A percentile compares a stretch with the other conserved stretches of the same genome.
phyloP scores from a whole-genome alignment of 495 filamentous ascomycete genomes.

The Penicillium manginii region DNA sequence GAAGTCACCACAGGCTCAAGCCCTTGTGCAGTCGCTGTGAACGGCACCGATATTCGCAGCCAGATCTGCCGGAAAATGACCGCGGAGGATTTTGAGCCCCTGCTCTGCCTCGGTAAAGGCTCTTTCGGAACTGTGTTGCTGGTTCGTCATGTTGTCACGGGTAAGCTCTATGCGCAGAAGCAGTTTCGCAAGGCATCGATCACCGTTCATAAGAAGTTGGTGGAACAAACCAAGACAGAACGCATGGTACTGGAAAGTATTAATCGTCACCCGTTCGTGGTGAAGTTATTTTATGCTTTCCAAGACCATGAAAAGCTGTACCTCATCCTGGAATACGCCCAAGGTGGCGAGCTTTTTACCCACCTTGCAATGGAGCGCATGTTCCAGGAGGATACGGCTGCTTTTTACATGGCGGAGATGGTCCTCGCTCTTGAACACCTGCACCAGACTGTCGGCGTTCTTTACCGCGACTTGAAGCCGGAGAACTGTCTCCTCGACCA shows the following conservation, averaged over 20 bases:
- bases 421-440: slow-evolving; percentile 91
- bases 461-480: slow-evolving; percentile 96
- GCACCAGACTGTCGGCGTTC: slow-evolving; percentile 86
- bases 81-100: slow-evolving; percentile 82
- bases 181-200: slow-evolving; percentile 96
- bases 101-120: slow-evolving; percentile 97
- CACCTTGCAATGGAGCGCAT: slow-evolving; percentile 88
- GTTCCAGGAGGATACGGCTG: slow-evolving; percentile 84
- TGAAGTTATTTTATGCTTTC: slow-evolving; percentile 97
- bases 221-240: slow-evolving; percentile 97
- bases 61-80: slow-evolving; percentile 79
- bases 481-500: slow-evolving; percentile 95
- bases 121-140: slow-evolving; percentile 92
- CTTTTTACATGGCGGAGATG: slow-evolving; percentile 99
- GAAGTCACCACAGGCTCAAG: slow-evolving; percentile 33
- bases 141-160: slow-evolving; percentile 84
- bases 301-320: slow-evolving; percentile 98
- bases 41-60: slow-evolving; percentile 36
- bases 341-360: slow-evolving; percentile 92
- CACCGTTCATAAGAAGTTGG: slow-evolving; percentile 85
- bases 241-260: slow-evolving; percentile 91
- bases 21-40: slow-evolving; percentile 10
- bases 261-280: slow-evolving; percentile 94
- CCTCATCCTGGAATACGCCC: slow-evolving; percentile 96
- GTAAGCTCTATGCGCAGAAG: slow-evolving; percentile 94